Evolutionary conservation across 2,329 filamentous ascomycete species (phyloP), one percentile per base, ranked within the genome.

Genomic region (Chaetomiaceae sp.): DNA sequence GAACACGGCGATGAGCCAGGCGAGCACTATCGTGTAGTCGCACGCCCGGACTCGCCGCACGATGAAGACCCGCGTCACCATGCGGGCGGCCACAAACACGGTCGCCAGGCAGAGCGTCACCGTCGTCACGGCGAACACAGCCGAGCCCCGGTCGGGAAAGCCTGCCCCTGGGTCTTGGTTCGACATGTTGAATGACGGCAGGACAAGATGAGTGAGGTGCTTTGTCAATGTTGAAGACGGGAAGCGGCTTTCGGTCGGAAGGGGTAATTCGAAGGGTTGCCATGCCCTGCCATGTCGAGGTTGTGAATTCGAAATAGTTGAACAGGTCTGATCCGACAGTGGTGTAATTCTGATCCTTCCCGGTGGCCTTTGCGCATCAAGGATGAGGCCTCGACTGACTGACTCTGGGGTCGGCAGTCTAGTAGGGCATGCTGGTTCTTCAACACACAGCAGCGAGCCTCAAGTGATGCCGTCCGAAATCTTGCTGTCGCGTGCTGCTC

Each of bases 1-100:
- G 33, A 82, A 87, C 59, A 88, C 81, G 36, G 84, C 81, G 43
- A 91, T 67, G 12, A 83, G 61, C 91, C 90, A 96, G 51, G 91
- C 89, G 37, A 88, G 60, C 11, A 90, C 69, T 69, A 96, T 94
- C 63, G 88, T 81, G 69, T 85, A 87, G 75, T 96, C 91, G 70
- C 95, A 90, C 74, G 81, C 81, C 51, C 79, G 83, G 47, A 90
- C 71, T 51, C 80, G 84, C 61, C 81, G 82, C 52, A 96, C 85
- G 46, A 96, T 85, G 43, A 79, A 82, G 46, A 81, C 76, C 25
- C 91, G 81, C 56, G 88, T 90, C 38, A 89, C 72, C 61, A 95
- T 75, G 51, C 91, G 84, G 33, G 88, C 79, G 38, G 77, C 76
- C 61, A 96, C 88, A 66, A 95, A 92, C 51, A 87, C 65, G 36